These are phyloP conservation scores for Debaryomyces robertsiae DNA, from an alignment of 1,139 yeast species.

Conservation along the genomic window DNA sequence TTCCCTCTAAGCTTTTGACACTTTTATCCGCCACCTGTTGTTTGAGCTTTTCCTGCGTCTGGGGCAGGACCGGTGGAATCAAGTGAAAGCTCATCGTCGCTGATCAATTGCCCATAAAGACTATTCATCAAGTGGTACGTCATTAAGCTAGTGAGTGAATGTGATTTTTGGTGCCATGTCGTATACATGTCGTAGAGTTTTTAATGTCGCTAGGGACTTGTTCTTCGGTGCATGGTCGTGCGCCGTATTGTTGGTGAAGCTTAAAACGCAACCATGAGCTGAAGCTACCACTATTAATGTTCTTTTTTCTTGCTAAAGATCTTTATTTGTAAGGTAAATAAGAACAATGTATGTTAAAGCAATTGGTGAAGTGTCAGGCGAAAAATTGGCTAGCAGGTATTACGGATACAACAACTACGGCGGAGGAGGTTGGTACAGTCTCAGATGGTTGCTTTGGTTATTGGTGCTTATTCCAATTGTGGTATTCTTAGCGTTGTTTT, in stretches of 20 bases:
- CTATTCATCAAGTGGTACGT: not conserved
- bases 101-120: not conserved
- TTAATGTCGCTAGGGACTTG: no score
- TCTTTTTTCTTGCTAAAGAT: no score
- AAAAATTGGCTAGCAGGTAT: conserved; percentile 11
- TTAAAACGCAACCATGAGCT: no score
- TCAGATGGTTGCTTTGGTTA: conserved; percentile 20
- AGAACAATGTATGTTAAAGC: conserved; percentile 10
- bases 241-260: no score
- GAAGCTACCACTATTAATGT: no score
- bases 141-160: not conserved
- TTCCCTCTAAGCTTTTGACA: not conserved
- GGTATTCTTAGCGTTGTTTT: conserved; percentile 12
- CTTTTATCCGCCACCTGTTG: conserved; percentile 19
- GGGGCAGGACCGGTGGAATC: conserved; percentile 35
- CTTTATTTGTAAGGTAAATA: no score
- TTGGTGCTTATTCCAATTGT: conserved; percentile 17
- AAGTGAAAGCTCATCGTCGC: conserved; percentile 13
- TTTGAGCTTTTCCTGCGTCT: conserved; percentile 35
- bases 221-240: no score
- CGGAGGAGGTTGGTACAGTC: conserved; percentile 13
- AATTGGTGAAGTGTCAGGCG: conserved; percentile 6
- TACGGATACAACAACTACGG: conserved; percentile 9
- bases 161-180: not conserved
- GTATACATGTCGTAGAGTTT: conserved; percentile 3